These are phyloP conservation scores for Fusarium devonianum DNA, from an alignment of 2,329 filamentous ascomycete species.

Conservation along the genomic window DNA sequence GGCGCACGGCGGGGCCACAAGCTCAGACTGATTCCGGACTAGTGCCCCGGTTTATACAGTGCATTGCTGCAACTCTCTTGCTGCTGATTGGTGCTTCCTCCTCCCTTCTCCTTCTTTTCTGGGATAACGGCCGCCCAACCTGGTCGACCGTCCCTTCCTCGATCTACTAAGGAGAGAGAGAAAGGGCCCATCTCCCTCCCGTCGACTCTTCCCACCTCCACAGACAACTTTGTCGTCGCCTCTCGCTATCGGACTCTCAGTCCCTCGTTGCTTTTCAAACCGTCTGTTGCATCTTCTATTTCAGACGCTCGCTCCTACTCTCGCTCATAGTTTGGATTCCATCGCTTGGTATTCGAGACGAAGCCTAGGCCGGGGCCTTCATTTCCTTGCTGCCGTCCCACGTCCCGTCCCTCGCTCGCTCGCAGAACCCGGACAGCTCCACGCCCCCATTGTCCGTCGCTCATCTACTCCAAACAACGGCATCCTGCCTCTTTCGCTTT, in stretches of 20 bases:
- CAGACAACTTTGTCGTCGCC: conserved; percentile 24
- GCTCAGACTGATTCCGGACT: conserved; percentile 20
- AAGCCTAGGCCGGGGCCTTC: conserved; percentile 7
- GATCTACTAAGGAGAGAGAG: not conserved
- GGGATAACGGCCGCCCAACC: conserved; percentile 29
- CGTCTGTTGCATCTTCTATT: not conserved
- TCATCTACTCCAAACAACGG: conserved; percentile 39
- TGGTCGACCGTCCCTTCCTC: conserved; percentile 22
- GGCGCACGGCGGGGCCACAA: conserved; percentile 15
- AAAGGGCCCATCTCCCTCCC: conserved; percentile 18
- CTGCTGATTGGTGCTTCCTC: conserved; percentile 21
- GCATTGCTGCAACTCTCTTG: conserved; percentile 7
- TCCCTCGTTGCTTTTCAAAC: conserved; percentile 14
- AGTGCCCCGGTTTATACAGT: conserved; percentile 20
- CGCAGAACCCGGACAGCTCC: conserved; percentile 28
- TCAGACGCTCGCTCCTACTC: conserved; percentile 17
- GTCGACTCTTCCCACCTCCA: conserved; percentile 9
- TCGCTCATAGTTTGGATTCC: conserved; percentile 11
- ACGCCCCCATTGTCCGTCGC: conserved; percentile 30
- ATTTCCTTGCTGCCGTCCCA: not conserved
- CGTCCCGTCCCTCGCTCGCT: conserved; percentile 27
- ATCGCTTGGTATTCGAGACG: conserved; percentile 18
- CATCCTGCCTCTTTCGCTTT: conserved; percentile 25
- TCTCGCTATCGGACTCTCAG: conserved; percentile 7
- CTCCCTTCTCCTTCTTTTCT: conserved; percentile 21